Conservation (phyloP, 1,284 basidiomycete genomes). For the Sphagnurus paluster region DNA sequence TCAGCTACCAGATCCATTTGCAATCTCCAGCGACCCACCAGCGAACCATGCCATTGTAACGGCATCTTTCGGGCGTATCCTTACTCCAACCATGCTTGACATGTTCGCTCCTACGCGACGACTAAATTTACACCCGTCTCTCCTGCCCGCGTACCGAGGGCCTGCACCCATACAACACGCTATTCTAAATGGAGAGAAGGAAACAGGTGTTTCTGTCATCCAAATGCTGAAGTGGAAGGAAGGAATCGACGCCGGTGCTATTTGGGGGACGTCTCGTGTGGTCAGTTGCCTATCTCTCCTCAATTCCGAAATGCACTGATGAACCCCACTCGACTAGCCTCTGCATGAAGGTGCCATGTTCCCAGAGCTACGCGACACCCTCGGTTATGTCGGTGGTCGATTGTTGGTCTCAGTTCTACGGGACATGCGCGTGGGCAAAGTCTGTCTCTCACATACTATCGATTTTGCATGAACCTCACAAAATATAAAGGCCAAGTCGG, state of each 20-base stretch:
- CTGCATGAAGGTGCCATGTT: slow-evolving; percentile 56
- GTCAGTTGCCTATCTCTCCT: slow-evolving; percentile 37
- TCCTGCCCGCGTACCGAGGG: slow-evolving; percentile 87
- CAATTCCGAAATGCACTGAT: too few species aligned
- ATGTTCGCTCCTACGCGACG: slow-evolving; percentile 62
- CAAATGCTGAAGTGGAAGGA: slow-evolving; percentile 57
- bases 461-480: not conserved
- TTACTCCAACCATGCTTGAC: slow-evolving; percentile 67
- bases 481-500: slow-evolving; percentile 29
- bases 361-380: slow-evolving; percentile 50
- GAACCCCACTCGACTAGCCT: slow-evolving; percentile 38
- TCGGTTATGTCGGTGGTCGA: slow-evolving; percentile 68
- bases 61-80: slow-evolving; percentile 91
- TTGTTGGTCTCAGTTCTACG: slow-evolving; percentile 73
- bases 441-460: slow-evolving; percentile 28
- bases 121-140: slow-evolving; percentile 93
- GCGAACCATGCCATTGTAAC: slow-evolving; percentile 73
- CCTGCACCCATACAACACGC: slow-evolving; percentile 92
- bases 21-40: slow-evolving; percentile 25
- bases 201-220: slow-evolving; percentile 73
- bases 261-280: slow-evolving; percentile 49
- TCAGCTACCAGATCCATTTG: slow-evolving; percentile 52
- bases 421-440: slow-evolving; percentile 57
- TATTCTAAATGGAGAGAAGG: slow-evolving; percentile 59
- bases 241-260: slow-evolving; percentile 62